Base-by-base conservation (phyloP, 2,329 filamentous ascomycete genomes). In the Aspergillus pseudoterreus region DNA sequence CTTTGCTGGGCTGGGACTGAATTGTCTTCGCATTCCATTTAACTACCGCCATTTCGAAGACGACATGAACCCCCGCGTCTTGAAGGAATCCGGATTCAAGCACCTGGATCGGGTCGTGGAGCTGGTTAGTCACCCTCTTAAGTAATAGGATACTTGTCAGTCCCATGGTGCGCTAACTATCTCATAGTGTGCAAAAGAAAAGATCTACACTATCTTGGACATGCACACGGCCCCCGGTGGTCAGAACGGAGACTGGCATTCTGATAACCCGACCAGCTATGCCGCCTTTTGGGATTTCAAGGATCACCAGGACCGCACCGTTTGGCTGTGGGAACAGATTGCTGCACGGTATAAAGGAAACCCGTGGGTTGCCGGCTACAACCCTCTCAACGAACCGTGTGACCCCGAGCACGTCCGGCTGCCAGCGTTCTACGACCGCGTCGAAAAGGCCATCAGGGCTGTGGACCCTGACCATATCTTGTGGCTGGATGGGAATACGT, bases 11-110 rank as follows among this genome's bases (percentile, higher is more conserved):
- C 61, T 82, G 2, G 79, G 79, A 0, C 66, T 84, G 17, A 84
- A 84, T 62, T 84, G 79, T 60, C 70, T 84, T 2, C 75, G 82
- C 0, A 66, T 85, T 2, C 81, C 82, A 0, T 83, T 85, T 66
- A 85, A 84, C 61, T 83, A 84, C 58, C 76, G 77, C 0, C 75
- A 78, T 59, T 75, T 78, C 47, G 74, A 76, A 50, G 74, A 78
- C 57, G 73, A 76, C 54, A 73, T 75, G 70, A 74, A 76, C 32
- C 75, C 76, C 0, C 63, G 69, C 1, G 71, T 75, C 2, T 52
- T 78, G 38, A 78, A 76, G 53, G 62, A 70, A 45, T 63, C 62
- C 6, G 76, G 76, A 0, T 78, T 78, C 61, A 75, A 76, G 60
- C 73, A 76, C 52, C 55, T 79, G 39, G 75, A 80, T 53, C 68